Conservation (phyloP, 23 red algal species). For the Gracilaria gracilis region DNA sequence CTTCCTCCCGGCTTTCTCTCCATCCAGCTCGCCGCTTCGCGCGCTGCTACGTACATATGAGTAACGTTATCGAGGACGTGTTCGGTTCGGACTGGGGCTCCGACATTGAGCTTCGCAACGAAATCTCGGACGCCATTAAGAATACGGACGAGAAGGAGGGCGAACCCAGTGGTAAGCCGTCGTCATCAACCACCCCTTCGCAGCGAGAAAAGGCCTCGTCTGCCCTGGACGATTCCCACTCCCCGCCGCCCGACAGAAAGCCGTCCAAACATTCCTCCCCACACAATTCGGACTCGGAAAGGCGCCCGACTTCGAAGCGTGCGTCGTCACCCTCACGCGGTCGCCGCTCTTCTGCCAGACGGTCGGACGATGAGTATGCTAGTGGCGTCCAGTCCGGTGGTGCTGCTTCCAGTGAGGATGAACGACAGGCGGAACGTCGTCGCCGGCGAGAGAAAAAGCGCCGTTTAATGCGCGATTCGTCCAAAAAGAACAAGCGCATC, state of each 20-base stretch:
- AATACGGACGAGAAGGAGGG: neutral
- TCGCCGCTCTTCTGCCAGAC: neutral
- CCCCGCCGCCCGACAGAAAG: neutral
- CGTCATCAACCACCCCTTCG: neutral
- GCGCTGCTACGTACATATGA: neutral
- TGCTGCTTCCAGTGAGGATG: neutral
- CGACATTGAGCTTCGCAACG: slow-evolving; percentile 19
- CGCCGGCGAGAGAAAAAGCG: slow-evolving; percentile 4
- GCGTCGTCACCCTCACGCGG: neutral
- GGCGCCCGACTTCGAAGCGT: neutral
- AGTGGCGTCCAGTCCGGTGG: neutral
- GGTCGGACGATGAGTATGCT: neutral
- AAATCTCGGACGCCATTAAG: slow-evolving; percentile 1
- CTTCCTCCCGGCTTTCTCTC: neutral
- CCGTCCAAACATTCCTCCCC: neutral
- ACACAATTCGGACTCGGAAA: neutral
- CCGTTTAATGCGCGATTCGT: neutral
- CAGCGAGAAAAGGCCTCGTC: neutral
- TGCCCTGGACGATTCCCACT: neutral
- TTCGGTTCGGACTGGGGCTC: slow-evolving; percentile 59
- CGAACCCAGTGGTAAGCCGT: neutral
- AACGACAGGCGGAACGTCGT: neutral
- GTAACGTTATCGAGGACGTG: slow-evolving; percentile 40
- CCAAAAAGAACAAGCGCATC: neutral
- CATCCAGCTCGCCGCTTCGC: neutral